Evolutionary conservation across 179 eudicot species (phyloP), one percentile per base, ranked within the genome.

Genomic region (Silene noctiflora): DNA sequence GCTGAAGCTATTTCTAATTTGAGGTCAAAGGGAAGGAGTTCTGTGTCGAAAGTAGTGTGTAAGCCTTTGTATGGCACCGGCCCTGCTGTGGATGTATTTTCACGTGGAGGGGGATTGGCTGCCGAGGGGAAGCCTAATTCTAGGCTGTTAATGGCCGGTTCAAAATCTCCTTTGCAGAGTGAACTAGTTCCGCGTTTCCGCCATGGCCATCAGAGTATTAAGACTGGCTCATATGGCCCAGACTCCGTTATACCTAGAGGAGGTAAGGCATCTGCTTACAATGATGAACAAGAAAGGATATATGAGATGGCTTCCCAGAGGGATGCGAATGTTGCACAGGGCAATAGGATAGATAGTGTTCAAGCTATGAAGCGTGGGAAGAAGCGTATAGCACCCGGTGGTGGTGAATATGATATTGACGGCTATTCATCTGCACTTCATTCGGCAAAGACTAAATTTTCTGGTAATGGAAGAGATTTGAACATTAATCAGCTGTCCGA

Each of bases 401-500:
- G 76, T 48, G 86, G 78, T 75, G 89, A 85, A 58, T 81, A 77
- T 64, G 79, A 63, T 71, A 59, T 72, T 21, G 85, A 84, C 65
- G 78, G 79, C 78, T 84, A 84, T 67, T 80, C 81, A 71, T 81
- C 76, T 76, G 72, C 81, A 55, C 86, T 86, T 75, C 77, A 72
- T 48, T 77, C 88, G 53, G 56, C 67, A 14, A 83, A 79, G 72
- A 72, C 76, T 76, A 88, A 86, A 71, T 53, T 74, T 19, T 76
- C 81, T 76, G 79, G 83, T 60, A 84, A 81, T 75, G 86, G 89
- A 71, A 77, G 87, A 75, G 90, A 85, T 46, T 73, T 81, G 79
- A 84, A 84, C 75, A 90, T 93, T 66, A 90, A 88, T 81, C 88
- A 91, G 81, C 79, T 93, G 72, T 91, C 98, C 1, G 98, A 93